A percentile compares a stretch with the other conserved stretches of the same genome.
Conservation (phyloP, 352 stramenopile species). For the Phytophthora melonis region DNA sequence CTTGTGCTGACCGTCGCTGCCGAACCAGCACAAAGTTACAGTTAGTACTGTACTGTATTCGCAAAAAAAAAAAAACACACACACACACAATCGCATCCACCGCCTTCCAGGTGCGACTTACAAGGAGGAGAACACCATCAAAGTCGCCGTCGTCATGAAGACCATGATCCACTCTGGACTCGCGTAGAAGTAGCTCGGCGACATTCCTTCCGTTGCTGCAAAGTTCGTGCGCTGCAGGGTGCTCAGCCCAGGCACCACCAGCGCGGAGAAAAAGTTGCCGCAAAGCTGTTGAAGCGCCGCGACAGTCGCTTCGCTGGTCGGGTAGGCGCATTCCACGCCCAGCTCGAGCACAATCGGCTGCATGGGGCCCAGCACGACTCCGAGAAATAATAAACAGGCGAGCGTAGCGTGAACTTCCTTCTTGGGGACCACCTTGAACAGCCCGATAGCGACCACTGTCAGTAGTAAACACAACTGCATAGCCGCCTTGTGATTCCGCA, state of each 20-base stretch:
- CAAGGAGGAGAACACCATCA: slow-evolving; percentile 63
- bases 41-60: not conserved
- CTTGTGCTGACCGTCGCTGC: slow-evolving; percentile 1
- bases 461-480: slow-evolving; percentile 57
- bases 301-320: slow-evolving; percentile 77
- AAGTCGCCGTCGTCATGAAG: slow-evolving; percentile 45
- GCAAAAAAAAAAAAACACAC: not conserved
- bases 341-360: slow-evolving; percentile 75
- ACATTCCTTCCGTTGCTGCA: slow-evolving; percentile 33
- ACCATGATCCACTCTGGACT: slow-evolving; percentile 66
- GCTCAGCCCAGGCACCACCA: slow-evolving; percentile 60
- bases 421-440: slow-evolving; percentile 54
- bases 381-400: slow-evolving; percentile 54
- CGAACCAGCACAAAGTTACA: not conserved
- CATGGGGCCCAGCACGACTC: slow-evolving; percentile 62
- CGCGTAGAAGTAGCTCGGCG: slow-evolving; percentile 52
- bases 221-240: slow-evolving; percentile 50
- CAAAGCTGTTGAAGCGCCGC: slow-evolving; percentile 77
- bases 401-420: slow-evolving; percentile 36
- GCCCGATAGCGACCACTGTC: slow-evolving; percentile 40
- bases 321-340: slow-evolving; percentile 74
- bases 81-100: not conserved
- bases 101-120: slow-evolving; percentile 32
- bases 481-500: slow-evolving; percentile 59
- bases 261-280: slow-evolving; percentile 74